Conservation (phyloP, 2,329 filamentous ascomycete species). For the Verticillium tricorpus region DNA sequence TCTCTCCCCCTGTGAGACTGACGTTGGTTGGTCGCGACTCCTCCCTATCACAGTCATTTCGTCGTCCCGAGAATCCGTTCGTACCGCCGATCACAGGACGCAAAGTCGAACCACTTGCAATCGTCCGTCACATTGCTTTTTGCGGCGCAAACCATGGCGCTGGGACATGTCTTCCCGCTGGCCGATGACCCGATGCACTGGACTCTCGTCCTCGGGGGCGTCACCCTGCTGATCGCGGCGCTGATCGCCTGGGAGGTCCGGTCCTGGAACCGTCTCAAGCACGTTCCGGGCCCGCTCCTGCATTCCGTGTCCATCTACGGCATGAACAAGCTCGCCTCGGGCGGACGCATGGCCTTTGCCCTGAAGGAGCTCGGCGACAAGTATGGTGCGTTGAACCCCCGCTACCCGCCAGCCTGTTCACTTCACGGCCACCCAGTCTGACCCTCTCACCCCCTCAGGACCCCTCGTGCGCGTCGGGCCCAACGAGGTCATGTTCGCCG, state of each 20-base stretch:
- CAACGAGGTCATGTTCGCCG: conserved; percentile 14
- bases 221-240: neutral
- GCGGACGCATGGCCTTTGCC: conserved; percentile 4
- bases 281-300: conserved; percentile 21
- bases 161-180: neutral
- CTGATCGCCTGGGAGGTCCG: conserved; percentile 12
- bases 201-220: neutral
- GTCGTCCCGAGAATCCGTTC: too few relatives aligned
- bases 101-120: too few relatives aligned
- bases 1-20: neutral
- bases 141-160: neutral
- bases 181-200: neutral
- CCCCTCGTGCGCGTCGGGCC: conserved; percentile 14
- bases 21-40: neutral
- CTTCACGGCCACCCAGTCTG: conserved; percentile 16
- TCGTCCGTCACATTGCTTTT: neutral
- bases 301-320: conserved; percentile 24
- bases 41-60: neutral
- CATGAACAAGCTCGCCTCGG: conserved; percentile 15
- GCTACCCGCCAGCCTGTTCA: conserved; percentile 9
- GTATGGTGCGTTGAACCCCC: neutral
- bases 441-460: neutral
- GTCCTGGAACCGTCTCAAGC: conserved; percentile 21
- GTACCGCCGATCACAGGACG: too few relatives aligned
- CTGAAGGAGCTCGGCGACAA: conserved; percentile 8